Evolutionary conservation across 2,329 filamentous ascomycete genomes (phyloP), one percentile per base, ranked within the genome.

Genomic region (Ophiosphaerella narmari): DNA sequence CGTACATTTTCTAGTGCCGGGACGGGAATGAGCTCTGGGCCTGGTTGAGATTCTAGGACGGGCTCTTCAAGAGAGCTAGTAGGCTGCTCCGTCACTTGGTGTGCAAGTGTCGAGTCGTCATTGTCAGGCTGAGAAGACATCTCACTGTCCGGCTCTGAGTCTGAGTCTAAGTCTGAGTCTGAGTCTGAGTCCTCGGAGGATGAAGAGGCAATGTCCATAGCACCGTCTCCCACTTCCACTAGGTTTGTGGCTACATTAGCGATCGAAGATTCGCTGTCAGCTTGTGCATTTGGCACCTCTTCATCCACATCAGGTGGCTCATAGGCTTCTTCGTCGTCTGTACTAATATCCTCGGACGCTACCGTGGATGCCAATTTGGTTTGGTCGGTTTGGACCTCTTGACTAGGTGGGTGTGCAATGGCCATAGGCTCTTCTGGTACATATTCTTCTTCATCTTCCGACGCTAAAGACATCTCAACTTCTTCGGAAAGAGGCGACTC

Each of bases 21-120:
- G 26, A 7, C 26, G 7, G 26, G 26, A 29, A 29, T 7, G 33
- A 7, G 50, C 46, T 39, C 60, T 54, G 48, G 26, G 26, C 52
- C 43, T 29, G 59, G 38, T 43, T 75, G 75, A 39, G 75, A 53
- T 55, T 77, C 73, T 29, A 68, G 70, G 39, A 72, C 76, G 53
- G 76, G 48, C 59, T 76, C 70, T 46, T 74, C 67, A 63, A 72
- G 66, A 52, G 64, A 50, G 43, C 56, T 49, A 53, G 50, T 48
- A 44, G 53, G 49, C 16, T 48, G 47, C 13, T 61, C 48, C 9
- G 44, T 26, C n/a, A 37, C 40, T 34, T 52, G 51, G 39, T 55
- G 56, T 35, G 42, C 50, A 13, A 56, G 51, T 32, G 54, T 53
- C 1, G 52, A 50, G 9, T 49, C 50, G 26, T 59, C 40, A 12